Percentiles rank a stretch among this genome's conserved stretches.
These are phyloP conservation scores for Tubosaeta brunneosetosa DNA, from an alignment of 768 basidiomycete genomes.

Conservation along the genomic window DNA sequence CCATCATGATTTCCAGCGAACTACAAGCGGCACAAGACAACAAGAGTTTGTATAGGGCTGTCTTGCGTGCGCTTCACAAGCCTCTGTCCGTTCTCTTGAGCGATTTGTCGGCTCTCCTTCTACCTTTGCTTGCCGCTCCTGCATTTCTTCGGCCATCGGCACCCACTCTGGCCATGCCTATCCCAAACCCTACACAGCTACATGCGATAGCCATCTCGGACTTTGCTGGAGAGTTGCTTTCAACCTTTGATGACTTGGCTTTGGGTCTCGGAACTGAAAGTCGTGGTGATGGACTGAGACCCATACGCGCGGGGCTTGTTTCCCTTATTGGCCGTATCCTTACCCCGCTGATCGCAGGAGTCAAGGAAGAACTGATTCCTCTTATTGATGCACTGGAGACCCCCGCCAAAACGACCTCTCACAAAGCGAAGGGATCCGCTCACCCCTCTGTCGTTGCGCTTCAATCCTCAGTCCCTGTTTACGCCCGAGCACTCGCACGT, in stretches of 20 bases:
- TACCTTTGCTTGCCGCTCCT: constrained; percentile 62
- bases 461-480: constrained; percentile 57
- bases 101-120: constrained; percentile 62
- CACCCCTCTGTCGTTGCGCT: constrained; percentile 62
- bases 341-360: constrained; percentile 56
- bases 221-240: constrained; percentile 71
- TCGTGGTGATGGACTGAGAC: constrained; percentile 64
- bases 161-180: constrained; percentile 46
- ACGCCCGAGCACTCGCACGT: constrained; percentile 52
- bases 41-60: constrained; percentile 60
- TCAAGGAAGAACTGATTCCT: constrained; percentile 58
- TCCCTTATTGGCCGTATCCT: constrained; percentile 65
- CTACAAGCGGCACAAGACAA: constrained; percentile 61
- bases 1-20: constrained; percentile 45
- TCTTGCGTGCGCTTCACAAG: constrained; percentile 68
- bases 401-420: constrained; percentile 29
- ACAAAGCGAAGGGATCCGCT: constrained; percentile 12
- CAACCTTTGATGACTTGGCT: constrained; percentile 61
- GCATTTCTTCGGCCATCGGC: constrained; percentile 51
- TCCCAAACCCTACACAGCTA: constrained; percentile 60
- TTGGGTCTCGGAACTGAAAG: constrained; percentile 58
- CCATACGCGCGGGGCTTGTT: constrained; percentile 64
- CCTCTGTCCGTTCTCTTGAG: constrained; percentile 71
- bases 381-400: constrained; percentile 60
- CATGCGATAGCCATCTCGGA: constrained; percentile 66